A percentile compares a stretch with the other conserved stretches of the same genome.
Conservation (phyloP, 169 alveolate species). For the Plasmodium gaboni region DNA sequence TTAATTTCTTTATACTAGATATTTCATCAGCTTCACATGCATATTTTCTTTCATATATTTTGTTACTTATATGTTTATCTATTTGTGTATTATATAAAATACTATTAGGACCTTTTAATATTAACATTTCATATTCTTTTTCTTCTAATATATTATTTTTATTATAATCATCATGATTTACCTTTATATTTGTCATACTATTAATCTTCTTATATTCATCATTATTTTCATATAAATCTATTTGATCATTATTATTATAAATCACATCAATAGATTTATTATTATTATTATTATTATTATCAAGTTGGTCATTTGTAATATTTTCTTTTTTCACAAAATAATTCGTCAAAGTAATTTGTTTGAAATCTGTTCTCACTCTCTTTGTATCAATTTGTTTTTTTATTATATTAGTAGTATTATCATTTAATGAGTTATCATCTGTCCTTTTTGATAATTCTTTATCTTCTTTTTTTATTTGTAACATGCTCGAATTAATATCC, state of each 20-base stretch:
- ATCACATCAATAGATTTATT: no score
- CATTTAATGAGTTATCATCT: neutral
- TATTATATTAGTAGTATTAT: neutral
- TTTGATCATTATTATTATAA: neutral
- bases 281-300: slow-evolving; percentile 5
- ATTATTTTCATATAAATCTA: slow-evolving; percentile 15
- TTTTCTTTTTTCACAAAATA: slow-evolving; percentile 52
- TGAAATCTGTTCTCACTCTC: slow-evolving; percentile 56
- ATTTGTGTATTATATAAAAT: slow-evolving; percentile 23
- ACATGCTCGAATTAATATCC: slow-evolving; percentile 11
- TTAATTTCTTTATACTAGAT: slow-evolving; percentile 36
- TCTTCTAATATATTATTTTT: slow-evolving; percentile 1
- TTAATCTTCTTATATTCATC: no score
- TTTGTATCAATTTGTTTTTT: slow-evolving; percentile 33
- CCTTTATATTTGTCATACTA: no score
- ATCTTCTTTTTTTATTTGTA: slow-evolving; percentile 13
- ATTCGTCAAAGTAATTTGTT: slow-evolving; percentile 48
- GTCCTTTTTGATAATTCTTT: neutral
- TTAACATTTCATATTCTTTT: slow-evolving; percentile 41
- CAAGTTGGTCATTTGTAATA: neutral
- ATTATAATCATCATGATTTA: neutral
- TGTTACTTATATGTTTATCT: slow-evolving; percentile 44
- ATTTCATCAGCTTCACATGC: slow-evolving; percentile 43
- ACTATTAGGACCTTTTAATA: slow-evolving; percentile 38
- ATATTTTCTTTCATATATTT: slow-evolving; percentile 18